Conservation (phyloP, 176 grass and related monocot genomes). For the Aegilops sharonensis region DNA sequence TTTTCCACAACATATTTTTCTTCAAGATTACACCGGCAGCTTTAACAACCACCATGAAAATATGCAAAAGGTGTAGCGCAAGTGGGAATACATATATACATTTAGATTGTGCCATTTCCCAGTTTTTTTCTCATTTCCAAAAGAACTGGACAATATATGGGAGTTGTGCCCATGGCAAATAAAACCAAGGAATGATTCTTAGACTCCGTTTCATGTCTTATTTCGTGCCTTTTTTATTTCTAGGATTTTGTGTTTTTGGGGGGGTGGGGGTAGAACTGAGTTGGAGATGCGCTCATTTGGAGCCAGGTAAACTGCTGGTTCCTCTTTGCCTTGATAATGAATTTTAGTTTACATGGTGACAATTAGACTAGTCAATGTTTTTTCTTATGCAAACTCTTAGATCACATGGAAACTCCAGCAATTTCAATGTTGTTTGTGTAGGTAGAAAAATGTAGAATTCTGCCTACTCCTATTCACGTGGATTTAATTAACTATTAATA, state of each 20-base stretch:
- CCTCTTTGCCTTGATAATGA: neutral
- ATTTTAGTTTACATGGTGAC: neutral
- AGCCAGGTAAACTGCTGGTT: neutral
- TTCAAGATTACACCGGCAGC: too few species aligned
- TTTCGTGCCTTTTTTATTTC: neutral
- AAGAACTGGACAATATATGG: neutral
- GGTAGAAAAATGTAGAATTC: neutral
- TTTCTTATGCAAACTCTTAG: neutral
- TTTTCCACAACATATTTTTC: too few species aligned
- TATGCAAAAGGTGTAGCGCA: too few species aligned
- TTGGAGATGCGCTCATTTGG: neutral
- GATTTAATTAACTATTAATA: neutral
- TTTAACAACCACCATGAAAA: too few species aligned
- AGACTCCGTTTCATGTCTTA: neutral
- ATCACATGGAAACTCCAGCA: neutral
- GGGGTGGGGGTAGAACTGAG: neutral
- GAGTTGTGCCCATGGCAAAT: too few species aligned
- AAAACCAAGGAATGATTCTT: neutral
- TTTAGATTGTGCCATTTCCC: too few species aligned
- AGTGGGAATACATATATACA: too few species aligned
- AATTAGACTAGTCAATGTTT: neutral
- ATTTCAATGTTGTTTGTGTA: neutral
- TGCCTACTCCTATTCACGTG: neutral
- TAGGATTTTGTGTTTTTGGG: neutral
- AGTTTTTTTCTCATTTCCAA: neutral